Percentiles rank a stretch among this genome's conserved stretches.
These are phyloP conservation scores for Ganoderma multipileum DNA, from an alignment of 1,284 basidiomycete species.

Conservation along the genomic window DNA sequence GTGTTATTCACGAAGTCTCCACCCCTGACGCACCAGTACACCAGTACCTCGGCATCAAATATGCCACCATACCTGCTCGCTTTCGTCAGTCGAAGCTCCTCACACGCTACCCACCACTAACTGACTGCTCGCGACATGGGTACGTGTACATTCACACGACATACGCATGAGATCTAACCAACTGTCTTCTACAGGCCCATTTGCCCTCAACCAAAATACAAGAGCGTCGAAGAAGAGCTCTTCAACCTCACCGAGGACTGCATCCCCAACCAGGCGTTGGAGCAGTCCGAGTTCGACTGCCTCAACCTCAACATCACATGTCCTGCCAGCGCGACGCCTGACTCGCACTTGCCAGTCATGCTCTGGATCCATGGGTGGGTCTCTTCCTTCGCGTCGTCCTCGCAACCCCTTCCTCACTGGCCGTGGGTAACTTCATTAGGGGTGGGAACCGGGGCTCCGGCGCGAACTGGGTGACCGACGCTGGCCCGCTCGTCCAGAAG, in stretches of 20 bases:
- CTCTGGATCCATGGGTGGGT: constrained; percentile 78
- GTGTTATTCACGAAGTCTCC: constrained; percentile 65
- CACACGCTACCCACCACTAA: constrained; percentile 59
- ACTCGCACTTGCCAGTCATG: constrained; percentile 73
- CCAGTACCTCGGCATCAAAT: constrained; percentile 79
- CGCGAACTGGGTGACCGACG: constrained; percentile 78
- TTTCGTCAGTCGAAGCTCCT: constrained; percentile 73
- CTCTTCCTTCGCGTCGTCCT: constrained; percentile 14
- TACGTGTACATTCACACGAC: constrained; percentile 37
- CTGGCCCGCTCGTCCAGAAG: constrained; percentile 70
- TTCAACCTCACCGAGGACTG: constrained; percentile 64
- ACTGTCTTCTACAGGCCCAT: constrained; percentile 61
- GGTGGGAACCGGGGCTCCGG: constrained; percentile 75
- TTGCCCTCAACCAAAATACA: constrained; percentile 67
- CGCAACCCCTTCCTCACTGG: constrained; percentile 15
- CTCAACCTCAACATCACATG: constrained; percentile 80
- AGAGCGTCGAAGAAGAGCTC: constrained; percentile 62
- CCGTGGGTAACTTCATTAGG: constrained; percentile 43
- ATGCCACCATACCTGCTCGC: constrained; percentile 73
- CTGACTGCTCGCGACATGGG: constrained; percentile 72
- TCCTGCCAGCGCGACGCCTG: constrained; percentile 58
- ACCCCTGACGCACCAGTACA: constrained; percentile 61
- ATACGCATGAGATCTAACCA: constrained; percentile 2
- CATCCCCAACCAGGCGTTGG: constrained; percentile 59
- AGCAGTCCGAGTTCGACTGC: constrained; percentile 77